Percentiles rank a stretch among this genome's conserved stretches.
Evolutionary conservation across 257 asterid genomes (phyloP).

Genomic region (Nicotiana benthamiana): DNA sequence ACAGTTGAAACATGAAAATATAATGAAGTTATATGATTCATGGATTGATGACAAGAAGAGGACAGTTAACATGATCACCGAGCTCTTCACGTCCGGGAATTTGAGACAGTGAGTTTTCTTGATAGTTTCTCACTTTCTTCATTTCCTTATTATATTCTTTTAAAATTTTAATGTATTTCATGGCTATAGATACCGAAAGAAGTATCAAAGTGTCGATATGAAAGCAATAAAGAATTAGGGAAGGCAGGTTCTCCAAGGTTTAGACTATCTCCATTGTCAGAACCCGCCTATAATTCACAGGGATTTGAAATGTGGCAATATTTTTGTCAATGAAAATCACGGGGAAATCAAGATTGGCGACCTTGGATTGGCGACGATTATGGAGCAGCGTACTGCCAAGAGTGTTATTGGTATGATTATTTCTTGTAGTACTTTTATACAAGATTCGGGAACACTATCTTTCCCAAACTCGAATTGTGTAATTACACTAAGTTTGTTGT

Average conservation of each 20-base stretch:
- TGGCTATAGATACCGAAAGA: conserved; percentile 6
- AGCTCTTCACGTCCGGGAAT: conserved; percentile 83
- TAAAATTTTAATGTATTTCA: neutral
- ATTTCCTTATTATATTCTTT: neutral
- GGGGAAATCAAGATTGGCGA: conserved; percentile 31
- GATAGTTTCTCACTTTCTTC: neutral
- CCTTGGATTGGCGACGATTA: conserved; percentile 27
- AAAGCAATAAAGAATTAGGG: conserved; percentile 23
- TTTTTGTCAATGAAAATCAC: conserved; percentile 20
- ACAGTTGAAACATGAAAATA: conserved; percentile 57
- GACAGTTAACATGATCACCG: conserved; percentile 78
- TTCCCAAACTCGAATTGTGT: no score
- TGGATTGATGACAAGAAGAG: conserved; percentile 78
- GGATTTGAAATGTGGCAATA: conserved; percentile 27
- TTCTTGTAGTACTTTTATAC: neutral
- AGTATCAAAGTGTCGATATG: conserved; percentile 13
- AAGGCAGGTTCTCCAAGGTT: conserved; percentile 20
- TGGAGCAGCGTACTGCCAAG: conserved; percentile 9
- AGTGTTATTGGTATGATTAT: conserved; percentile 23
- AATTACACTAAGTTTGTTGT: no score
- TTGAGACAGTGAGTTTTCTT: conserved; percentile 56
- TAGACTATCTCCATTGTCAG: conserved; percentile 14
- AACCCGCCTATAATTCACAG: conserved; percentile 22
- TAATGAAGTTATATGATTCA: conserved; percentile 32
- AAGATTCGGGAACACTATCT: neutral